phyloP scores from a whole-genome alignment of 805 yeast species.

The Candida khao-thaluensis region DNA sequence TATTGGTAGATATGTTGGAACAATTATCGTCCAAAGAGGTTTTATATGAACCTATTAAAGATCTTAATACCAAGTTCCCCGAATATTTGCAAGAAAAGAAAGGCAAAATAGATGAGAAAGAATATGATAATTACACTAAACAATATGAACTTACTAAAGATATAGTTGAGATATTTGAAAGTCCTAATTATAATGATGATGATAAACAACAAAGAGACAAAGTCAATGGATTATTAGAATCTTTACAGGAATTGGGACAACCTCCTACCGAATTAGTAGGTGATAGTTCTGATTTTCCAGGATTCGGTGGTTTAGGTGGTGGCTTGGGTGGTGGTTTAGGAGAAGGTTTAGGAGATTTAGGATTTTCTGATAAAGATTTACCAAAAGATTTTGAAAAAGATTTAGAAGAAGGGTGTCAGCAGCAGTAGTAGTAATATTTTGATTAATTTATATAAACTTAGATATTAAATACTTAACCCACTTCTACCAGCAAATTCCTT shows the following conservation, averaged over 20 bases:
- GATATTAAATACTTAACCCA: slow-evolving; percentile 21
- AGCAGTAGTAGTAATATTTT: slow-evolving; percentile 33
- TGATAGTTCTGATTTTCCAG: slow-evolving; percentile 48
- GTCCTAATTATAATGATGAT: slow-evolving; percentile 56
- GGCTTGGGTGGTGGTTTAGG: slow-evolving; percentile 38
- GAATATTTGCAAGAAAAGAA: slow-evolving; percentile 61
- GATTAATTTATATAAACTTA: background rate
- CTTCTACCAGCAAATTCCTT: slow-evolving; percentile 48
- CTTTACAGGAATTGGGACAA: slow-evolving; percentile 71
- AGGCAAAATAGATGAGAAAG: slow-evolving; percentile 43
- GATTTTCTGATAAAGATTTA: slow-evolving; percentile 50
- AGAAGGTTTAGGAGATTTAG: slow-evolving; percentile 39
- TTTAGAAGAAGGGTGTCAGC: slow-evolving; percentile 58
- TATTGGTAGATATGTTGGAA: slow-evolving; percentile 70
- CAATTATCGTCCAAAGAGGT: slow-evolving; percentile 84
- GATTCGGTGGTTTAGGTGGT: slow-evolving; percentile 39
- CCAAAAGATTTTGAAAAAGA: slow-evolving; percentile 53
- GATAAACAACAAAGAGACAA: slow-evolving; percentile 44
- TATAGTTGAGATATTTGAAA: slow-evolving; percentile 68
- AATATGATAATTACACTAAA: slow-evolving; percentile 51
- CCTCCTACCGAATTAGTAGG: slow-evolving; percentile 78
- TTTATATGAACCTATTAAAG: slow-evolving; percentile 84
- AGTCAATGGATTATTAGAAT: slow-evolving; percentile 59
- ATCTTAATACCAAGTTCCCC: slow-evolving; percentile 70
- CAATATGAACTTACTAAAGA: slow-evolving; percentile 63